These are phyloP conservation scores for Nicotiana sylvestris DNA, from an alignment of 257 asterid genomes.

Conservation along the genomic window DNA sequence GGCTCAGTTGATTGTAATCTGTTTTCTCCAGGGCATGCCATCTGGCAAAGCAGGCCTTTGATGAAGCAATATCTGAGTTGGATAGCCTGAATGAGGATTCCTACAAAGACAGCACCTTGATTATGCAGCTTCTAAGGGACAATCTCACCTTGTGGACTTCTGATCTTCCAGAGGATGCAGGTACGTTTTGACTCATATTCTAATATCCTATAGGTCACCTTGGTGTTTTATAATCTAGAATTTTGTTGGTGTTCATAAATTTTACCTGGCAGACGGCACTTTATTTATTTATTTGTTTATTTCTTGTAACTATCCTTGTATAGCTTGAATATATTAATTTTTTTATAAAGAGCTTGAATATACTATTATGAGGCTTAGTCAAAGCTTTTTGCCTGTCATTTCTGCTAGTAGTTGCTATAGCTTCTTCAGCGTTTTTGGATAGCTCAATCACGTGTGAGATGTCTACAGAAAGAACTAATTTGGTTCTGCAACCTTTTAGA, in stretches of 20 bases:
- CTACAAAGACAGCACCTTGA: conserved; percentile 88
- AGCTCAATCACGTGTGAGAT: neutral
- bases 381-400: neutral
- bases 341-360: too few relatives aligned
- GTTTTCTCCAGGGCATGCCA: conserved; percentile 71
- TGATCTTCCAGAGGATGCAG: conserved; percentile 82
- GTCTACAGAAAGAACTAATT: neutral
- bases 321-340: neutral
- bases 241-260: neutral
- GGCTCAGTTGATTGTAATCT: neutral
- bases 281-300: neutral
- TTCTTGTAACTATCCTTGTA: neutral
- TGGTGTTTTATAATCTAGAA: neutral
- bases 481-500: conserved; percentile 1
- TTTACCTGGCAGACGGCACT: neutral
- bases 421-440: neutral
- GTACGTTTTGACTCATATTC: conserved; percentile 23
- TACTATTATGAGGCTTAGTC: neutral
- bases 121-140: conserved; percentile 90
- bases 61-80: conserved; percentile 89
- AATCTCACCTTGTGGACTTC: conserved; percentile 91
- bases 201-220: neutral
- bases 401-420: neutral
- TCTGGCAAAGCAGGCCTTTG: conserved; percentile 94
- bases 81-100: conserved; percentile 86